These are phyloP conservation scores for Populus pruinosa DNA, from an alignment of 345 rosid species.

Conservation along the genomic window DNA sequence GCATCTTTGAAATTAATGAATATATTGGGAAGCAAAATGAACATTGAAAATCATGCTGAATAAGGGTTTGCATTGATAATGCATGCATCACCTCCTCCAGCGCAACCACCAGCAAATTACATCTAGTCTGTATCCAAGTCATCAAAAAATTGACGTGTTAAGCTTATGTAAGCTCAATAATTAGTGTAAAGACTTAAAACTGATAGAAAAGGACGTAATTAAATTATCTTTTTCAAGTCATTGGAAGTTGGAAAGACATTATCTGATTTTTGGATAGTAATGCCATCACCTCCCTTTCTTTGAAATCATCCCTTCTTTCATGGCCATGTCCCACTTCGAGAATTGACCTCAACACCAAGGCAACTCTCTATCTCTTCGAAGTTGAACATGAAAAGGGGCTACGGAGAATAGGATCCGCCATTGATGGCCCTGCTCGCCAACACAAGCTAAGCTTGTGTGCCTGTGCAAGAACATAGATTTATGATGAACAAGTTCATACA, in stretches of 20 bases:
- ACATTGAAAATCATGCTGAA: neutral
- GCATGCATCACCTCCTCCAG: neutral
- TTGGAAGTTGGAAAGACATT: too few species aligned
- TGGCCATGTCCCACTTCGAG: neutral
- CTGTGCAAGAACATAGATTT: too few species aligned
- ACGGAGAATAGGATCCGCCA: too few species aligned
- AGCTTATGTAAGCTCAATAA: too few species aligned
- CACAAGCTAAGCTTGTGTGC: too few species aligned
- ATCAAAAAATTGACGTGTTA: too few species aligned
- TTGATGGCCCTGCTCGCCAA: too few species aligned
- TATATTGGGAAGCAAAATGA: neutral
- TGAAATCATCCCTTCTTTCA: neutral
- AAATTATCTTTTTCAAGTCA: neutral
- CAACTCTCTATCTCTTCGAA: neutral
- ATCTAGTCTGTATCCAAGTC: too few species aligned
- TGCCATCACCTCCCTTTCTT: neutral
- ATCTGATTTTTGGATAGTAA: neutral
- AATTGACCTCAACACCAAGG: neutral
- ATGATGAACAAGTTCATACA: too few species aligned
- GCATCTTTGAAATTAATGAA: too few species aligned
- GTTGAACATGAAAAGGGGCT: neutral
- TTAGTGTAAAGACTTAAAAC: neutral
- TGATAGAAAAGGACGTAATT: neutral
- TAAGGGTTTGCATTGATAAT: neutral
- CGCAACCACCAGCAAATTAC: too few species aligned